Conservation (phyloP, 352 stramenopile genomes). For the Thalassiosira exigua region DNA sequence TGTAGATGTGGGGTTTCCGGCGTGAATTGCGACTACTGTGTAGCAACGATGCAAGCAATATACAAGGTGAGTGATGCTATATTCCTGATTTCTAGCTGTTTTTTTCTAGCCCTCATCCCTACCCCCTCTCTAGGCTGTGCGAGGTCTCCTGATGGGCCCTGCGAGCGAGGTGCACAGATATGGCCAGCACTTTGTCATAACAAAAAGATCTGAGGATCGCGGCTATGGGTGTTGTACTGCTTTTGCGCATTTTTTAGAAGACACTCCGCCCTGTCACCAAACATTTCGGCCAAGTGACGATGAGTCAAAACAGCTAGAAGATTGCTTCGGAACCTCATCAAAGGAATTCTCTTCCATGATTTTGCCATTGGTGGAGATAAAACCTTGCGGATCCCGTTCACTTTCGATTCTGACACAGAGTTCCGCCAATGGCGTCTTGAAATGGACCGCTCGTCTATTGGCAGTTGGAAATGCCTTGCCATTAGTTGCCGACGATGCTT, state of each 20-base stretch:
- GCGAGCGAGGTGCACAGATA: not conserved
- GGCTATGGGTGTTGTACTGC: constrained; percentile 23
- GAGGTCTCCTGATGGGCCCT: constrained; percentile 29
- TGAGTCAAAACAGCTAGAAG: not conserved
- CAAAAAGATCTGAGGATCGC: constrained; percentile 20
- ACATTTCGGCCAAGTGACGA: not conserved
- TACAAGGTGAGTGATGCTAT: constrained; percentile 37
- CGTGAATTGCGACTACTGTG: too few relatives aligned
- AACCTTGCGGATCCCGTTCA: constrained; percentile 29
- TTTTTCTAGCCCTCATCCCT: not conserved
- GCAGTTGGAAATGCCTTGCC: constrained; percentile 66
- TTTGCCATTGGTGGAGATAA: constrained; percentile 43
- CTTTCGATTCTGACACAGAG: constrained; percentile 53
- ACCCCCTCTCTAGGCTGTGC: constrained; percentile 23
- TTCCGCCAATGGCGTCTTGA: constrained; percentile 56
- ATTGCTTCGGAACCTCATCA: constrained; percentile 38
- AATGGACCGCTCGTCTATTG: constrained; percentile 66
- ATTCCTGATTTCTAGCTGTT: not conserved
- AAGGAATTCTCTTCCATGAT: constrained; percentile 30
- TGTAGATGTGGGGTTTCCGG: too few relatives aligned
- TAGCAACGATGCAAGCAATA: constrained; percentile 20
- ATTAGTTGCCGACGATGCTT: constrained; percentile 57
- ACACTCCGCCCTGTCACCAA: not conserved
- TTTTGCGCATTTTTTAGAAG: constrained; percentile 26
- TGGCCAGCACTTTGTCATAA: constrained; percentile 17